Evolutionary conservation across 495 filamentous ascomycete species (phyloP), one percentile per base, ranked within the genome.

Genomic region (Physcia stellaris): DNA sequence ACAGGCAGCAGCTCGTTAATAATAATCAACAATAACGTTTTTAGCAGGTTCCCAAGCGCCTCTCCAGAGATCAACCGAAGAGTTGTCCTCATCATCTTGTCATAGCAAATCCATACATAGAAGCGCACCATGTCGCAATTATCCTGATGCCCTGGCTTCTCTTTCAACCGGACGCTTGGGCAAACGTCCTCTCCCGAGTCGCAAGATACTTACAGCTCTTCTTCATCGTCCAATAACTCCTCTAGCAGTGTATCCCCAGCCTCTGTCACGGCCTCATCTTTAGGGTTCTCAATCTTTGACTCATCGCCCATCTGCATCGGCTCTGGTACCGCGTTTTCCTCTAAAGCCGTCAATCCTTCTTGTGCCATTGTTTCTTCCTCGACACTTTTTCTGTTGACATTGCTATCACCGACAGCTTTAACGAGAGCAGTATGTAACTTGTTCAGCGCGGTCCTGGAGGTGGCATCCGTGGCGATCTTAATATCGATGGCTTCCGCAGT

Each of bases 381-480:
- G 2, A 30, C 12, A n/a, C 9, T 37, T 18, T 28, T 41, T n/a
- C 24, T 37, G 12, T 17, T 5, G 20, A 13, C 33, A 19, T 21
- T 41, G 20, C 15, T 38, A 21, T 46, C 45, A 11, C 64, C 62
- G 15, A 70, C 39, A 11, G 67, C 60, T 54, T 69, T 72, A 15
- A 61, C 52, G 11, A 70, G 47, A 6, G 60, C 60, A 48, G 80
- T 73, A 48, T 87, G 81, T 35, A 85, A 68, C 56, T 88, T 93
- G 54, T 77, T 80, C 3, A 93, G 62, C 0, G 80, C 73, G 41
- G 87, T 90, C 6, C 79, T 67, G 35, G 77, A 67, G 6, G 80
- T 68, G 1, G 83, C 79, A 41, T 90, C 85, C 0, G 58, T 56
- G 1, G 83, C 70, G 2, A 85, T 54, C 24, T 77, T 77, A 20